Base-by-base conservation (phyloP, 768 basidiomycete species). In the Mycena vulgaris region DNA sequence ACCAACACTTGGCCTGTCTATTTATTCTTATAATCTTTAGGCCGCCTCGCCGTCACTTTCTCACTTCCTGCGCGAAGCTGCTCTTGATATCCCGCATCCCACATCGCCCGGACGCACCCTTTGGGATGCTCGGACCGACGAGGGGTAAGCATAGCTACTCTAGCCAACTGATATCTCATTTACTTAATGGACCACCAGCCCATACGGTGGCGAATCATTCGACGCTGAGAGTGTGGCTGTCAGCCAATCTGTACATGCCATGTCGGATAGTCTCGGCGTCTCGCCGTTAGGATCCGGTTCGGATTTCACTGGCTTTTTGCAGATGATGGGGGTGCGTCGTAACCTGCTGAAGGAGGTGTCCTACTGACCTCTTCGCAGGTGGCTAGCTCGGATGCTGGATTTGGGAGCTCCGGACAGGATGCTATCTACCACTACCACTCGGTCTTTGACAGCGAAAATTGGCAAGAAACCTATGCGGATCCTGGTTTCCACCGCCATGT, bases 21-120 rank as follows among this genome's bases (percentile, higher is more conserved):
- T 7, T 9, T 28, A 5, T 51, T 28, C 42, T 52, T 10, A 64
- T 40, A 16, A 45, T 23, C 6, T 48, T 37, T 37, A 72, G 71
- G 27, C 76, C 35, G 93, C 87, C 28, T 96, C 95, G 0, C 96
- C 96, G 10, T 95, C 94, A 3, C 88, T 99, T 2, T 90, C 95
- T 0, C 89, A 93, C 74, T 83, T 98, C 40, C 81, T 98, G 55
- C 88, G 87, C 45, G 74, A 85, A 47, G 88, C 89, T 5, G 95
- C 96, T 0, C 80, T 90, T 49, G 88, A 92, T 66, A 79, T 97
- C 35, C 87, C 91, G 17, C 94, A 96, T 76, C 94, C 95, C 1
- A 91, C 90, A 1, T 83, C 87, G 57, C 77, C 83, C 10, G 86
- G 86, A 2, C 89, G 87, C 63, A 90, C 92, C 0, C 88, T 97